Evolutionary conservation across 805 yeast genomes (phyloP).

Genomic region (Cyberlindnera maritima): DNA sequence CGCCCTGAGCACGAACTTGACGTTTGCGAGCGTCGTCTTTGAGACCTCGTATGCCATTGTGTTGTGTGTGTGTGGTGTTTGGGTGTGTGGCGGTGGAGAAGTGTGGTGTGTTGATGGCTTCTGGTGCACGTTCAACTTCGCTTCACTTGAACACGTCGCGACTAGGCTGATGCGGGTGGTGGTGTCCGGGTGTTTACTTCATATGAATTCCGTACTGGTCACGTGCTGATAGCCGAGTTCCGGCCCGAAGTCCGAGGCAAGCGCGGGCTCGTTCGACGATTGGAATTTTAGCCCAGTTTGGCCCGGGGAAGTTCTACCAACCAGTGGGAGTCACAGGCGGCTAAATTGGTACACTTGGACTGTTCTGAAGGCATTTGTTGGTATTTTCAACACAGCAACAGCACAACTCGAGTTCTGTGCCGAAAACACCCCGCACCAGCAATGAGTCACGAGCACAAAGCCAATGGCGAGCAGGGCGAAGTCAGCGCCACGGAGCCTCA

Average conservation of each 20-base stretch:
- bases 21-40: slow-evolving; percentile 20
- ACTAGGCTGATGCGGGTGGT: background rate
- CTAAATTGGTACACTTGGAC: too few relatives aligned
- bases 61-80: background rate
- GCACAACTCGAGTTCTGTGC: too few relatives aligned
- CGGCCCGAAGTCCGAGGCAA: background rate
- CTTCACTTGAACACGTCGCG: slow-evolving; percentile 10
- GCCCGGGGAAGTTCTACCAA: background rate
- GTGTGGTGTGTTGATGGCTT: background rate
- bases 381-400: too few relatives aligned
- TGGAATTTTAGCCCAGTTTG: background rate
- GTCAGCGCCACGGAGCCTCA: background rate
- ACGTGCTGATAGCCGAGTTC: slow-evolving; percentile 3
- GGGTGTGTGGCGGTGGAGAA: background rate
- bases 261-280: background rate
- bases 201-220: background rate
- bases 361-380: too few relatives aligned
- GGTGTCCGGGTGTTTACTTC: slow-evolving; percentile 1
- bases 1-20: slow-evolving; percentile 43
- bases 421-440: too few relatives aligned
- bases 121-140: background rate
- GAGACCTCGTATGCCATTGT: slow-evolving; percentile 20
- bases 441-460: slow-evolving; percentile 3
- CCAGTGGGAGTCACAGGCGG: too few relatives aligned
- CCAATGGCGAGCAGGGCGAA: background rate